Conservation (phyloP, 225 moss, liverwort and hornwort species). For the Rhytidiadelphus loreus region DNA sequence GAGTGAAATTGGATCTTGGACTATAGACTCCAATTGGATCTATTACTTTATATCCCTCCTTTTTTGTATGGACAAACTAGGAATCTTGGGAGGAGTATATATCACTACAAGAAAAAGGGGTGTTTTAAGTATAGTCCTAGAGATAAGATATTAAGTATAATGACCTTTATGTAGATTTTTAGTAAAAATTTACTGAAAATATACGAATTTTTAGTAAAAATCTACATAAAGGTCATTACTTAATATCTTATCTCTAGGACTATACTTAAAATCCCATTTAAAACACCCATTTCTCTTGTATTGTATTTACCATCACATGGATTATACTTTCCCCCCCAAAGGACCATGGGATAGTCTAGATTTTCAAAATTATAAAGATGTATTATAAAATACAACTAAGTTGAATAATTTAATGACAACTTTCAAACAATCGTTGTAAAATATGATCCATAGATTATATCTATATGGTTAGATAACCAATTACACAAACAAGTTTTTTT, state of each 20-base stretch:
- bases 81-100: background rate
- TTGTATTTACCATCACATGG: too few species aligned
- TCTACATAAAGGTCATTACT: too few species aligned
- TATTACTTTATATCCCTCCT: fast-evolving
- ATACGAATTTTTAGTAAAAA: too few species aligned
- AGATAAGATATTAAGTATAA: too few species aligned
- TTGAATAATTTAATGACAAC: background rate
- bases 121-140: too few species aligned
- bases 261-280: too few species aligned
- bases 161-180: too few species aligned
- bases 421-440: background rate
- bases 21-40: fast-evolving
- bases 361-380: fast-evolving
- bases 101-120: too few species aligned
- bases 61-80: background rate
- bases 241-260: too few species aligned
- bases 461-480: background rate
- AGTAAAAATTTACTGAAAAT: too few species aligned
- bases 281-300: too few species aligned
- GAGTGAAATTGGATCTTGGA: fast-evolving
- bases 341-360: background rate
- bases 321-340: background rate
- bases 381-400: background rate
- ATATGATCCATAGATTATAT: background rate
- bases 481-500: background rate